Evolutionary conservation across 2,329 filamentous ascomycete species (phyloP), one percentile per base, ranked within the genome.

Genomic region (Drechslerella coelobrocha): DNA sequence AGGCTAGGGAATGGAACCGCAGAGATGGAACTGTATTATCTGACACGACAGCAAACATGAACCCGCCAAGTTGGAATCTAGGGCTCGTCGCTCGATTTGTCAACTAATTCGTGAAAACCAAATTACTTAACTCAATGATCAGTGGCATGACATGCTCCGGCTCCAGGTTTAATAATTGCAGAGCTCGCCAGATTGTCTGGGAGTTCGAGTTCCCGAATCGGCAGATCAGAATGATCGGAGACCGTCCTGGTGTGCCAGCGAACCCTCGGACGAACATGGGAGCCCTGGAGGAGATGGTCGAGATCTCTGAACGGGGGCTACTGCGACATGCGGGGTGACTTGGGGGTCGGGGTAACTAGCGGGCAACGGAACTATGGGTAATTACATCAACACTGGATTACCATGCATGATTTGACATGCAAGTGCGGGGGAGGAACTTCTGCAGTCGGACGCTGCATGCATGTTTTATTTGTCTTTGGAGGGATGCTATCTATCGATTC

Each of bases 291-390:
- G 7, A 48, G 17, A 19, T 34, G 34, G 52, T 59, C 53, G 62
- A 60, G 48, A 60, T 68, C 50, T 54, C 26, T 24, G n/a, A 14
- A 34, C 50, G 54, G 39, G 21, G 21, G 14, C 21, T 26, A 14
- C 21, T 45, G 37, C 43, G 43, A 23, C 56, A 57, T 69, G 65
- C 65, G 65, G 65, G 65, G 65, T 69, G 65, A 69, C 27, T 56
- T 69, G n/a, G n/a, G 65, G 65, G 51, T 61, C 52, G 29, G 29
- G 56, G 56, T 60, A 37, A 39, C 34, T 39, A n/a, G 34, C 12
- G 17, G 5, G 12, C 34, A 39, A 14, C 12, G 34, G 12, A 39
- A 14, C 12, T n/a, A 10, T 39, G 34, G 34, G 17, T 39, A n/a
- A 39, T 14, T 39, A n/a, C 17, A 39, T 14, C 34, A 14, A n/a